Conservation (phyloP, 2,329 filamentous ascomycete genomes). For the Curvularia sp. region DNA sequence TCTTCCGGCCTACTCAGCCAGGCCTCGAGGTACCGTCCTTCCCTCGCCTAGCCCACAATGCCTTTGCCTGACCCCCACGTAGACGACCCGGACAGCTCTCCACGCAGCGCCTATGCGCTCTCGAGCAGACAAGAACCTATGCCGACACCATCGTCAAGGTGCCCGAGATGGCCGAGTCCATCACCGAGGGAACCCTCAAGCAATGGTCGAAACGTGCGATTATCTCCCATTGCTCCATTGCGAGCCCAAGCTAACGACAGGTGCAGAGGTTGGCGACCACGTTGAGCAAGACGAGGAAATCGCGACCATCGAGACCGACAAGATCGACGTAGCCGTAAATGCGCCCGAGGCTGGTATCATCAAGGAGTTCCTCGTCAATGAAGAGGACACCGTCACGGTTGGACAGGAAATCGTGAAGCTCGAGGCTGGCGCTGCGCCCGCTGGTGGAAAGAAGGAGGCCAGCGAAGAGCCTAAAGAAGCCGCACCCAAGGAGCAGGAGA, state of each 20-base stretch:
- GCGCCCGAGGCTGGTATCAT: slow-evolving; percentile 89
- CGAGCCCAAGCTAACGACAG: slow-evolving; percentile 14
- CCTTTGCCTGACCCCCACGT: slow-evolving; percentile 21
- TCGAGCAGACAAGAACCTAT: slow-evolving; percentile 48
- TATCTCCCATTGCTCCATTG: background rate
- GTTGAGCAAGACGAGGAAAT: slow-evolving; percentile 98
- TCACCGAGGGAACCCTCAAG: slow-evolving; percentile 95
- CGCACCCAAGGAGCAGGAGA: slow-evolving; percentile 63
- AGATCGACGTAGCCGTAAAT: slow-evolving; percentile 98
- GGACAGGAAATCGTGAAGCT: slow-evolving; percentile 89
- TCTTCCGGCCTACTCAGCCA: slow-evolving; percentile 43
- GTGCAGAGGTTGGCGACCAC: slow-evolving; percentile 80
- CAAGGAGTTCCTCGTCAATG: slow-evolving; percentile 87
- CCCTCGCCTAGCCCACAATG: background rate
- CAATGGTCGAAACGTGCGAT: slow-evolving; percentile 80
- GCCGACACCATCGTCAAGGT: slow-evolving; percentile 91
- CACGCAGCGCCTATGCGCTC: slow-evolving; percentile 33
- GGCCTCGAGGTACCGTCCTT: slow-evolving; percentile 33
- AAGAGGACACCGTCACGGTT: slow-evolving; percentile 94
- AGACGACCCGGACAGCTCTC: slow-evolving; percentile 43
- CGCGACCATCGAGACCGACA: slow-evolving; percentile 98
- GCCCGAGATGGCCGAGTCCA: slow-evolving; percentile 97
- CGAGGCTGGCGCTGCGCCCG: slow-evolving; percentile 68
- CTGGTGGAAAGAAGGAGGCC: slow-evolving; percentile 62
- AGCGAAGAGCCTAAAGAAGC: slow-evolving; percentile 67